Percentiles rank a stretch among this genome's conserved stretches.
Conservation (phyloP, 176 grass and related monocot genomes). For the Avena eriantha region DNA sequence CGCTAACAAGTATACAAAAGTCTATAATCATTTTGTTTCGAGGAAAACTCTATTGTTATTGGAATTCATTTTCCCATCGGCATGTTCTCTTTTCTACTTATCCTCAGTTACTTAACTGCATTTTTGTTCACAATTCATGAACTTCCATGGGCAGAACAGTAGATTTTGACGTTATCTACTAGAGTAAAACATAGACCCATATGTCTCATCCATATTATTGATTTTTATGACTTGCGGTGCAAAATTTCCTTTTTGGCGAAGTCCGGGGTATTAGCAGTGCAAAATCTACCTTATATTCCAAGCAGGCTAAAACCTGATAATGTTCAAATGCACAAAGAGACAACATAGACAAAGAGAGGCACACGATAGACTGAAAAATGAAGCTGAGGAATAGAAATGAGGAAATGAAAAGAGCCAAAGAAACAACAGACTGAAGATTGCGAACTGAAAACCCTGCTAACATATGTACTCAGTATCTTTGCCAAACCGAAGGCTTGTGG, state of each 20-base stretch:
- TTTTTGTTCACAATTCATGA: neutral
- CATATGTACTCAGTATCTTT: neutral
- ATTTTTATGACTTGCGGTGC: neutral
- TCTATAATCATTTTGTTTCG: neutral
- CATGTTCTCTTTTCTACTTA: conserved; percentile 8
- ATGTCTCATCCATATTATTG: neutral
- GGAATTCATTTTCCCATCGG: neutral
- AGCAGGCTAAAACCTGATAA: neutral
- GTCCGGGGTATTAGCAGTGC: neutral
- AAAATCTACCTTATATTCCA: neutral
- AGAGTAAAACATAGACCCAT: neutral
- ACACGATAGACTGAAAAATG: neutral
- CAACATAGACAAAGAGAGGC: neutral
- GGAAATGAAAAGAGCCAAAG: neutral
- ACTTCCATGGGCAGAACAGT: neutral
- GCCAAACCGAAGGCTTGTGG: neutral
- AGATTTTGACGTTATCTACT: neutral
- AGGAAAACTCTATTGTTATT: neutral
- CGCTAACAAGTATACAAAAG: neutral
- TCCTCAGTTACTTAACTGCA: neutral
- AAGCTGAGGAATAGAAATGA: neutral
- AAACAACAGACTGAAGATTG: neutral
- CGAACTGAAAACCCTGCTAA: neutral
- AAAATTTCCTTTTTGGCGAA: neutral
- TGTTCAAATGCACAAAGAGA: neutral